Evolutionary conservation across 306 rosid species (phyloP), one percentile per base, ranked within the genome.

Genomic region (Chamaecrista fasciculata): DNA sequence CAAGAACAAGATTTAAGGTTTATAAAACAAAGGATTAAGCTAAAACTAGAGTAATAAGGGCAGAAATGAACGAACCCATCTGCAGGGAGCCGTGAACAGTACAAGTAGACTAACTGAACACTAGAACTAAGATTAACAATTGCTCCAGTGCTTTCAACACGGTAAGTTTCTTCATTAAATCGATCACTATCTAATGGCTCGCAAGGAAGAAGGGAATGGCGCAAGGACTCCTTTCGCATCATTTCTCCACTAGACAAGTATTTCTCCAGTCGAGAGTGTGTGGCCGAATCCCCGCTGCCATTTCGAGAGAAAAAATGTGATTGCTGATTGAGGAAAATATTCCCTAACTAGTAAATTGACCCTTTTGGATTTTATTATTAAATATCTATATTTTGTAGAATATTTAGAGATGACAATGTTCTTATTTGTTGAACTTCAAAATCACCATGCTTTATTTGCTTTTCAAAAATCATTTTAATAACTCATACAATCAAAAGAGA

Each of bases 61-160:
- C 28, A 73, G 37, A 8, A 80, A 39, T 62, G 63, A 77, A 78
- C 82, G 48, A 64, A 90, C 97, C 91, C 82, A 66, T 93, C 98
- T 11, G 96, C 68, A 63, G 98, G 96, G 80, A 93, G 96, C 73
- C 89, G 76, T 68, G 98, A 88, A 76, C 97, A 93, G 67, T 90
- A 93, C 39, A 93, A 82, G 78, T 90, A 42, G 60, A 93, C 20
- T 69, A 93, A 78, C 28, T 42, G 6, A 78, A 93, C 75, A 81
- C 97, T 83, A 47, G 94, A 93, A 57, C 83, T 78, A 47, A 88
- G 86, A 63, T 86, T 88, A 57, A 66, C 89, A 57, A 71, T 42
- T 8, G 97, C 97, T 60, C 77, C 85, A 4, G 98, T 93, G 77
- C 91, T 88, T 80, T 86, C 85, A 69, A 93, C 94, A 1, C 66